Base-by-base conservation (phyloP, 306 rosid genomes). In the Pterocarpus santalinus region DNA sequence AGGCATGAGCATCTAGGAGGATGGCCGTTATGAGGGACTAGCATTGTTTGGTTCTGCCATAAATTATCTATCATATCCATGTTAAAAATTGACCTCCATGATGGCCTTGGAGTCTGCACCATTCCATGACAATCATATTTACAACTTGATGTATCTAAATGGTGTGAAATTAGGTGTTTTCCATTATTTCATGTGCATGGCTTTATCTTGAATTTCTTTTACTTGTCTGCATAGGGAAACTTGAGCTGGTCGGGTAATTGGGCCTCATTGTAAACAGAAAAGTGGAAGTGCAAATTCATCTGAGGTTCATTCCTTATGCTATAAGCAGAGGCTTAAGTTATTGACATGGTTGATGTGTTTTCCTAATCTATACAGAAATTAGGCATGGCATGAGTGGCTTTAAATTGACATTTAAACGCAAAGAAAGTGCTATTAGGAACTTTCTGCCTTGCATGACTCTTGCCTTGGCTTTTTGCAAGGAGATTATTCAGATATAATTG, bases 161-260 rank as follows among this genome's bases (percentile, higher is more conserved):
- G 0, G 49, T 28, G 47, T 30, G 34, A 44, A 58, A 47, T n/a
- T 44, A 30, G 7, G 47, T 4, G 4, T 46, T 67, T 16, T 36
- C 47, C 39, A 8, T 35, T 35, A 51, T 36, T 53, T 53, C 12
- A 35, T 39, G 3, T 35, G 35, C 77, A 53, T 72, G 36, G 17
- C 11, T 66, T 55, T 72, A 36, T 53, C 35, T 53, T 55, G 36
- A 72, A 55, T 6, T 69, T 47, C 61, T 11, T 72, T 64, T 36
- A 16, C 49, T 6, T 34, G 16, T 34, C n/a, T 44, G 49, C 49
- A 34, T 51, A 71, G 63, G 53, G 47, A 15, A 71, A 16, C 34
- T 52, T 33, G 47, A 22, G 9, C 44, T 32, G 47, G 35, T 28
- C 49, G 52, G 76, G 5, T 53, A 44, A 15, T 53, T 9, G 39